These are phyloP conservation scores for Plantago rigida DNA, from an alignment of 305 asterid genomes.

Conservation along the genomic window DNA sequence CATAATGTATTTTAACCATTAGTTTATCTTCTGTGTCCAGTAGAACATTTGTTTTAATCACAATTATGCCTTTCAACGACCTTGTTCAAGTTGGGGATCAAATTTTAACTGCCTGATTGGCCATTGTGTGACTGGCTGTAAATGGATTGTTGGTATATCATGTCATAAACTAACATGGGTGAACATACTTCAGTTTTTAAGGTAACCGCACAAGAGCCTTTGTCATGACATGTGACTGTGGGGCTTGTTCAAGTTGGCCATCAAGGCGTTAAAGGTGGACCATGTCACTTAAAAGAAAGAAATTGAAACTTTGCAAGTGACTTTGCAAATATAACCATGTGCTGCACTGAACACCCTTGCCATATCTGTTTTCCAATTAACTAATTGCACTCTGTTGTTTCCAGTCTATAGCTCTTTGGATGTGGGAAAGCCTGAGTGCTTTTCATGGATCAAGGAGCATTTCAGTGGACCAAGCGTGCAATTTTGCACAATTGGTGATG, in stretches of 20 bases:
- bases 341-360: too few species aligned
- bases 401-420: slow-evolving; percentile 88
- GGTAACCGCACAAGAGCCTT: too few species aligned
- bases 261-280: too few species aligned
- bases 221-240: too few species aligned
- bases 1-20: neutral
- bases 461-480: slow-evolving; percentile 50
- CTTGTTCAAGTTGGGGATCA: neutral
- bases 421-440: slow-evolving; percentile 80
- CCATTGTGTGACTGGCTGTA: neutral
- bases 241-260: too few species aligned
- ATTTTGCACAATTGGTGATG: slow-evolving; percentile 80
- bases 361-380: neutral
- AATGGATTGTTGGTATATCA: neutral
- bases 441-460: slow-evolving; percentile 66
- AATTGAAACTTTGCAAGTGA: too few species aligned
- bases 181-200: too few species aligned
- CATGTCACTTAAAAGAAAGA: too few species aligned
- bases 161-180: too few species aligned
- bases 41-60: too few species aligned
- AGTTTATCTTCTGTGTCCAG: neutral
- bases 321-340: too few species aligned
- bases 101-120: neutral
- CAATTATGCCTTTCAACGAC: too few species aligned
- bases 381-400: slow-evolving; percentile 6